phyloP scores from a whole-genome alignment of 345 rosid species.

The Capsella bursapastoris region DNA sequence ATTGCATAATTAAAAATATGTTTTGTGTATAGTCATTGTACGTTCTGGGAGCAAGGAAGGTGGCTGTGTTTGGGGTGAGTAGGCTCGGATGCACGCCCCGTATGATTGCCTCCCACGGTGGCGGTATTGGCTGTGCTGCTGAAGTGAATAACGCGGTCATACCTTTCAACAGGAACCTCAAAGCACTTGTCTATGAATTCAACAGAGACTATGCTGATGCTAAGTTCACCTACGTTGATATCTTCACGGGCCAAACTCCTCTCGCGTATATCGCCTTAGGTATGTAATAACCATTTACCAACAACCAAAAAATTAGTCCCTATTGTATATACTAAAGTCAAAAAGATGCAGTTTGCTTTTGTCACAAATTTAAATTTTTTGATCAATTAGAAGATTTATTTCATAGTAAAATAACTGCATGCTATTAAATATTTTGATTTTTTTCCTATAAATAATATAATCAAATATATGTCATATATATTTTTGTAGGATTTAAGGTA shows the following conservation, averaged over 20 bases:
- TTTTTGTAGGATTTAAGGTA: constrained; percentile 31
- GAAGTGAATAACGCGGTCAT: constrained; percentile 38
- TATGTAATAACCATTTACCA: background rate
- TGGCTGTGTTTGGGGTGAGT: constrained; percentile 49
- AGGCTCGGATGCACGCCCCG: constrained; percentile 51
- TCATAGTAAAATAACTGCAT: background rate
- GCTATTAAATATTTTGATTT: background rate
- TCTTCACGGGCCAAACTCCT: constrained; percentile 19
- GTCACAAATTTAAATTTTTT: background rate
- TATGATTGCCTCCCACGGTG: constrained; percentile 30
- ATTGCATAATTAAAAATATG: background rate
- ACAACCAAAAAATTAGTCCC: background rate
- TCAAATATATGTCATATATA: background rate
- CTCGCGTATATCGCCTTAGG: constrained; percentile 34
- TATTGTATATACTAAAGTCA: background rate
- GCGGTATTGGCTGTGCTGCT: constrained; percentile 40
- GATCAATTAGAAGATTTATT: background rate
- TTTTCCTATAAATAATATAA: background rate
- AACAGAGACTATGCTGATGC: constrained; percentile 39
- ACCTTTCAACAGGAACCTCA: constrained; percentile 46
- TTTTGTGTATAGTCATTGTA: constrained; percentile 33
- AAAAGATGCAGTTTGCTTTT: background rate
- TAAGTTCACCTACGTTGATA: constrained; percentile 46
- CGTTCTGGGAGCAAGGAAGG: constrained; percentile 45
- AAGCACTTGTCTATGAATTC: constrained; percentile 41